Evolutionary conservation across 2,329 filamentous ascomycete species (phyloP), one percentile per base, ranked within the genome.

Genomic region (Fusarium tricinctum): DNA sequence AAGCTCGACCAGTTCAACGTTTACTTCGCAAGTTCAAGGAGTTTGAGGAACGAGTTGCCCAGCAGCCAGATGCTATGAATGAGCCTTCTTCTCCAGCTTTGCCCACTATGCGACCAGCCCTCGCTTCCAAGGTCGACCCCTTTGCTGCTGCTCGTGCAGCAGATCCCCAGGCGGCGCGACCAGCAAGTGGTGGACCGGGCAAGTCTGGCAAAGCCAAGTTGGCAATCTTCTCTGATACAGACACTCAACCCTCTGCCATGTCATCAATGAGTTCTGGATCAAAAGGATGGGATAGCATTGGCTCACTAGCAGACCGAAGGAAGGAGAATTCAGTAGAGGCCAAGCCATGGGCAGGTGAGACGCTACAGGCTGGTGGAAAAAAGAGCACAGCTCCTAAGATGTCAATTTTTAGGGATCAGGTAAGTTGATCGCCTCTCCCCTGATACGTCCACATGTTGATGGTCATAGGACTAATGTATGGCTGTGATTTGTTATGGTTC

Each of bases 371-470:
- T 4, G 93, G 92, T 42, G 95, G 93, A 73, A 96, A 93, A 82
- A 92, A 93, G 81, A 88, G 86, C 32, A 86, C 86, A 54, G 75
- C 74, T 42, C 85, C 90, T 54, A 98, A 97, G 84, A 91, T 99
- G 89, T 84, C 91, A 76, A 88, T 99, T 45, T 99, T 97, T 84
- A 95, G 92, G 85, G 96, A 99, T 85, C 85, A 92, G 92, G 96
- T 99, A 91, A 74, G 79, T 74, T 69, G 72, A 77, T 77, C 72
- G 70, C 68, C 69, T 72, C 68, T 68, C 71, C 69, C 72, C 75
- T 72, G 77, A 78, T 80, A 78, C 81, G 81, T 77, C 84, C 86
- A 85, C 79, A 85, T 93, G 88, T 96, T 96, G 93, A 96, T 94
- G 85, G 89, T 87, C 85, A 88, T 88, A 97, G 94, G 94, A 97